Base-by-base conservation (phyloP, 768 basidiomycete genomes). In the Russula abietina region DNA sequence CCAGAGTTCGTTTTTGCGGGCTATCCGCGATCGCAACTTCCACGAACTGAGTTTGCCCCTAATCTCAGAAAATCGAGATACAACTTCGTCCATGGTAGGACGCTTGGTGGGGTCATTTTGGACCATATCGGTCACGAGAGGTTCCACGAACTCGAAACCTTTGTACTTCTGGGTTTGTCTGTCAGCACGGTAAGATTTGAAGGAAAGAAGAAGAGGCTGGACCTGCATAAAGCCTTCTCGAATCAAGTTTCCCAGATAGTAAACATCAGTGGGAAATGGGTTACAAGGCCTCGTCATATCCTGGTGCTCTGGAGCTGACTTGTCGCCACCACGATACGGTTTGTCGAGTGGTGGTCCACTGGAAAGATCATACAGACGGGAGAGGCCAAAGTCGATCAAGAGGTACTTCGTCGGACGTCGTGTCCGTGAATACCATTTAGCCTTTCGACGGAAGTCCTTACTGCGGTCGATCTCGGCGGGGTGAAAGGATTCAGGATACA, bases 101-200 rank as follows among this genome's bases (percentile, higher is more conserved):
- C n/a, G n/a, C n/a, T n/a, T n/a, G n/a, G n/a, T n/a, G n/a, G 75
- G 74, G 55, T 78, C 72, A 0, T 70, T 64, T 57, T 76, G 73
- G 1, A 72, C 68, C 77, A 79, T 78, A 17, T 76, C 73, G 0
- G 57, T 57, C 33, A 70, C 65, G 7, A 69, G 54, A 41, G 43
- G 26, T 41, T 55, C 22, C 5, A 65, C 57, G 41, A 65, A 65
- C 10, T 62, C 49, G 4, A 65, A 50, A 2, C n/a, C n/a, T n/a
- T n/a, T n/a, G n/a, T n/a, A n/a, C n/a, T n/a, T n/a, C n/a, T n/a
- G n/a, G n/a, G n/a, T n/a, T n/a, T n/a, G n/a, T n/a, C n/a, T n/a
- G n/a, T n/a, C n/a, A n/a, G n/a, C n/a, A n/a, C n/a, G n/a, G n/a
- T n/a, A n/a, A n/a, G n/a, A n/a, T n/a, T n/a, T n/a, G n/a, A n/a